These are phyloP conservation scores for Phytophthora pseudosyringae DNA, from an alignment of 352 stramenopile genomes.

Conservation along the genomic window DNA sequence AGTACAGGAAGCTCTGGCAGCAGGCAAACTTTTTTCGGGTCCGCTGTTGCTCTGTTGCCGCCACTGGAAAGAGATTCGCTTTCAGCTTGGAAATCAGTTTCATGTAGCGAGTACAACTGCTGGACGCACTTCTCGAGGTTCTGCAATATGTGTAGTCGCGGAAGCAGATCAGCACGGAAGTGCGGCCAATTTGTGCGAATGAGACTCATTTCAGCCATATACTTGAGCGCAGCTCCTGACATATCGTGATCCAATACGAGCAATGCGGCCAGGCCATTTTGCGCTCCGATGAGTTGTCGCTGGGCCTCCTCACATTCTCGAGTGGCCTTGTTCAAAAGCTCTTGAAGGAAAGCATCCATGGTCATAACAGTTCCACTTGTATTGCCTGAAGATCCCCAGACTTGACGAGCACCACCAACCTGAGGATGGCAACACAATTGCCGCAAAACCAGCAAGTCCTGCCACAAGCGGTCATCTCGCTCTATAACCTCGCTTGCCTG, in stretches of 20 bases:
- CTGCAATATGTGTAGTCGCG: conserved; percentile 70
- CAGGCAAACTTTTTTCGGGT: conserved; percentile 55
- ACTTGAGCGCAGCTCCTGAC: conserved; percentile 53
- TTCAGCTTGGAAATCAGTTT: not conserved
- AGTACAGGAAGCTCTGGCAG: conserved; percentile 51
- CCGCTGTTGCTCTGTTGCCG: not conserved
- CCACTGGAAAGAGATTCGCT: not conserved
- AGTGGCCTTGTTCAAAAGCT: conserved; percentile 68
- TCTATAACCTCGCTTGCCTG: conserved; percentile 37
- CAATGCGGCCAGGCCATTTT: conserved; percentile 75
- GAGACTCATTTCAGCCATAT: conserved; percentile 49
- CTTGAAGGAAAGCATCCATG: conserved; percentile 82
- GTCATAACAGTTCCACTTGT: conserved; percentile 53
- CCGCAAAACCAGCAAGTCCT: conserved; percentile 81
- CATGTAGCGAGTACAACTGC: conserved; percentile 18
- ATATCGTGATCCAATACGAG: conserved; percentile 43
- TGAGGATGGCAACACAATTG: conserved; percentile 94
- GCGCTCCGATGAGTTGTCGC: conserved; percentile 71
- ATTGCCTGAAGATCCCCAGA: conserved; percentile 18
- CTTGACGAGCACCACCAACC: conserved; percentile 58
- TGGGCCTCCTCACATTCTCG: conserved; percentile 88
- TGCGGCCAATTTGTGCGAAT: conserved; percentile 64
- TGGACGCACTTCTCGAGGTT: conserved; percentile 56
- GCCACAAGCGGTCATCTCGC: conserved; percentile 56
- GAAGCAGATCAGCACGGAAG: conserved; percentile 75